A percentile compares a stretch with the other conserved stretches of the same genome.
phyloP scores from a whole-genome alignment of 2,329 filamentous ascomycete species.

The Cyclaneusma minus region DNA sequence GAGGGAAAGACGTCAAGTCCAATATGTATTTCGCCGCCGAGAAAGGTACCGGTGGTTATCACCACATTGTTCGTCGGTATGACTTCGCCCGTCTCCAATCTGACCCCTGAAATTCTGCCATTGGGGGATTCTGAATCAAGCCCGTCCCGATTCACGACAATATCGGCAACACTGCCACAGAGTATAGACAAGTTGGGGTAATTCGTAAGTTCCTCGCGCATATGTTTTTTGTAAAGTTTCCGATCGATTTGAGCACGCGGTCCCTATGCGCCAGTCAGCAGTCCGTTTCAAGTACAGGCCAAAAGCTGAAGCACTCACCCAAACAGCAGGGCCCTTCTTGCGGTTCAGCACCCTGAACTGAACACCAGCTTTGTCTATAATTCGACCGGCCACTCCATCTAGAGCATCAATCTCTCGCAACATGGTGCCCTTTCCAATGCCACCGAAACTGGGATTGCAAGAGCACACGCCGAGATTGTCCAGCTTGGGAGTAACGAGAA shows the following conservation, averaged over 20 bases:
- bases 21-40: slow-evolving; percentile 94
- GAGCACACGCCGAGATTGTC: slow-evolving; percentile 90
- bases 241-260: slow-evolving; percentile 93
- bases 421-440: slow-evolving; percentile 97
- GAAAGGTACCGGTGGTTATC: slow-evolving; percentile 91
- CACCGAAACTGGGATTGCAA: slow-evolving; percentile 92
- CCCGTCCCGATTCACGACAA: slow-evolving; percentile 52
- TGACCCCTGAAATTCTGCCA: slow-evolving; percentile 68
- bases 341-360: slow-evolving; percentile 84
- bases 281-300: slow-evolving; percentile 1
- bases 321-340: slow-evolving; percentile 86
- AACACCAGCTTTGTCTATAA: slow-evolving; percentile 89
- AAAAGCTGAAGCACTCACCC: slow-evolving; percentile 32
- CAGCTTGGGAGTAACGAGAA: slow-evolving; percentile 72
- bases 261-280: slow-evolving; percentile 30
- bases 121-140: slow-evolving; percentile 30
- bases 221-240: slow-evolving; percentile 72
- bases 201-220: slow-evolving; percentile 68
- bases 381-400: slow-evolving; percentile 73
- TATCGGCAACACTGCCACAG: slow-evolving; percentile 81
- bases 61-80: slow-evolving; percentile 69
- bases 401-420: slow-evolving; percentile 88
- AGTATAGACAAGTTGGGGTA: slow-evolving; percentile 72
- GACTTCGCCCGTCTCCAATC: slow-evolving; percentile 74
- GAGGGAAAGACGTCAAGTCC: slow-evolving; percentile 73